Base-by-base conservation (phyloP, 345 rosid genomes). In the Populus euphratica region DNA sequence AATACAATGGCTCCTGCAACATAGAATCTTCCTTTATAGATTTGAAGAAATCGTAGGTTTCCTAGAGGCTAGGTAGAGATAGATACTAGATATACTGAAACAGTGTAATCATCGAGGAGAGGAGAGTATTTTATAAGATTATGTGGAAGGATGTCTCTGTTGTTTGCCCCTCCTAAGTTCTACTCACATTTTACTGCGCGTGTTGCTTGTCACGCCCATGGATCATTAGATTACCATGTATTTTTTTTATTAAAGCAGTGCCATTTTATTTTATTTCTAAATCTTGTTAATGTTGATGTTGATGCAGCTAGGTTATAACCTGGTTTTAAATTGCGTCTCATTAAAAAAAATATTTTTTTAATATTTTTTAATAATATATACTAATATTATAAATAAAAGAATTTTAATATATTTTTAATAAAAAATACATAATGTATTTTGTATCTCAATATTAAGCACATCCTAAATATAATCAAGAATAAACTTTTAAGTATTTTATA, bases 1-100 rank as follows among this genome's bases (percentile, higher is more conserved):
- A 67, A 73, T 54, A 73, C 72, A 31, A 73, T 52, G 41, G 68
- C 10, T 18, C 39, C 77, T 67, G 81, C 21, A 81, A 69, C 70
- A 29, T 70, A 77, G 83, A 79, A 82, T 83, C 87, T 87, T 77
- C 81, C 86, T 77, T 82, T 84, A 74, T 77, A 77, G 86, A 63
- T 79, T 84, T 77, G 75, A 73, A 72, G 25, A 77, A 67, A 77
- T 73, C 75, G 73, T 81, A 68, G 80, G 77, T 75, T 81, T 78
- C 70, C 21, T 52, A 41, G 77, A 71, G 44, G 73, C 82, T 69
- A 56, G 18, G 1, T 14, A 47, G 52, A 18, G 35, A 41, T 68
- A 68, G 27, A 3, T 27, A 35, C 9, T 13, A 49, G 80, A 80
- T 70, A 72, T 52, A 23, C 62, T 31, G 31, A 71, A 18, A 70